These are phyloP conservation scores for Saccharomycopsis sp. DNA, from an alignment of 805 yeast genomes.

Conservation along the genomic window DNA sequence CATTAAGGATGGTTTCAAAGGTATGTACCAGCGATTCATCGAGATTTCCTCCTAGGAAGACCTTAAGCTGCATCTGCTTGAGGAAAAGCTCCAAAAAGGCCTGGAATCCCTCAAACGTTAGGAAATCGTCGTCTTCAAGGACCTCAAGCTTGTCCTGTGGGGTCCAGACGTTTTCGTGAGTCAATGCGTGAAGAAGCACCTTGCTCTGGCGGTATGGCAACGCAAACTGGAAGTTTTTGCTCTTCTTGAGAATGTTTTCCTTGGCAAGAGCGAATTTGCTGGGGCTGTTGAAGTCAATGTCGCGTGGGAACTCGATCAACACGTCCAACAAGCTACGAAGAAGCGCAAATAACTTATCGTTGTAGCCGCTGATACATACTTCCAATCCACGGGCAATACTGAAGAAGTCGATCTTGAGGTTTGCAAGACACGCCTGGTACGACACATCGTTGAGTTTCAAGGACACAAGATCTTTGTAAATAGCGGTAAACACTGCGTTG, in stretches of 20 bases:
- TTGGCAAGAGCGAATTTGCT: slow-evolving; percentile 62
- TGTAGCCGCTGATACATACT: slow-evolving; percentile 69
- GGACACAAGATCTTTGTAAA: slow-evolving; percentile 64
- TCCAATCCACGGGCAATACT: slow-evolving; percentile 66
- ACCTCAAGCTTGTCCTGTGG: slow-evolving; percentile 53
- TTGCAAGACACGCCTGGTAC: slow-evolving; percentile 82
- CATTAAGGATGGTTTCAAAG: background rate
- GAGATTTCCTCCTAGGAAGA: slow-evolving; percentile 74
- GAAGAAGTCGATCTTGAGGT: slow-evolving; percentile 51
- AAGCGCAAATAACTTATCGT: slow-evolving; percentile 67
- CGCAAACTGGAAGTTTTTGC: slow-evolving; percentile 61
- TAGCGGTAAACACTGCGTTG: slow-evolving; percentile 48
- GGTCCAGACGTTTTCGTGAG: slow-evolving; percentile 69
- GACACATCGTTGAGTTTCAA: slow-evolving; percentile 71
- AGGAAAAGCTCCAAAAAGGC: slow-evolving; percentile 32
- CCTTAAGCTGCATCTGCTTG: slow-evolving; percentile 59
- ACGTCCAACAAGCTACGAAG: slow-evolving; percentile 53
- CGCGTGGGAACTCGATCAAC: slow-evolving; percentile 29
- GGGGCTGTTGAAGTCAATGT: slow-evolving; percentile 13
- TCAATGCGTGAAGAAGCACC: slow-evolving; percentile 49
- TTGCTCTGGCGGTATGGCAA: slow-evolving; percentile 79
- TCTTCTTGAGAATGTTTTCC: slow-evolving; percentile 54
- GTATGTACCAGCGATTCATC: slow-evolving; percentile 25
- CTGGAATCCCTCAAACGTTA: slow-evolving; percentile 38
- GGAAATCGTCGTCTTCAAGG: slow-evolving; percentile 39